A percentile compares a stretch with the other conserved stretches of the same genome.
Conservation (phyloP, 306 rosid species). For the Dicorynia guianensis region DNA sequence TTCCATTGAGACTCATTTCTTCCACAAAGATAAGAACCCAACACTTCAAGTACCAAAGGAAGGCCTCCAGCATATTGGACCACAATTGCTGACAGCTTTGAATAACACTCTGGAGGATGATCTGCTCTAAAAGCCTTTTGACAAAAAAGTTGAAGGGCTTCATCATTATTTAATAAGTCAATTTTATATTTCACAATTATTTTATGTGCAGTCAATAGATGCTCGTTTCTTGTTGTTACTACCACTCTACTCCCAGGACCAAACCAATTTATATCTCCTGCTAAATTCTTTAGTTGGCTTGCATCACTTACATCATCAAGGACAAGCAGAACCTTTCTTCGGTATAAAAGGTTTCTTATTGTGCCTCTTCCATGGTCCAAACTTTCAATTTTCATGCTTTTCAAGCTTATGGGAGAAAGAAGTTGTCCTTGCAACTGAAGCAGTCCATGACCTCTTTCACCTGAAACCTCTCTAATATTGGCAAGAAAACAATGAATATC, state of each 20-base stretch:
- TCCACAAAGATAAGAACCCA: neutral
- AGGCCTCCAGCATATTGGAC: neutral
- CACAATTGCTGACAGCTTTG: neutral
- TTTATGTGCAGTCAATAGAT: neutral
- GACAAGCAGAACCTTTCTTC: neutral
- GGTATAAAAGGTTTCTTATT: conserved; percentile 22
- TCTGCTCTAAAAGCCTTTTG: neutral
- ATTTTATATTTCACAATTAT: neutral
- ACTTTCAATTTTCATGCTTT: conserved; percentile 24
- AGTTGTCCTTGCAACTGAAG: conserved; percentile 1
- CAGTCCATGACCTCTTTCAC: no score
- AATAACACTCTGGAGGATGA: neutral
- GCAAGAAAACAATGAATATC: no score
- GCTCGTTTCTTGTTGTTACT: neutral
- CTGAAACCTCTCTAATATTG: no score
- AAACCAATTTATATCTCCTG: neutral
- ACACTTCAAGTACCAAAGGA: conserved; percentile 9
- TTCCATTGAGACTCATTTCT: neutral
- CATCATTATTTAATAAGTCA: fast-evolving
- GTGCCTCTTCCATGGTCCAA: conserved; percentile 23
- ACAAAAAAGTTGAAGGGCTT: conserved; percentile 18
- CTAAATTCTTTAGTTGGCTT: neutral
- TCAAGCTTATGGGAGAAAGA: conserved; percentile 9
- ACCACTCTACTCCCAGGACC: conserved; percentile 19
- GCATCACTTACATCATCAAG: conserved; percentile 20